Evolutionary conservation across 306 rosid genomes (phyloP).

Genomic region (Phaseolus lunatus): DNA sequence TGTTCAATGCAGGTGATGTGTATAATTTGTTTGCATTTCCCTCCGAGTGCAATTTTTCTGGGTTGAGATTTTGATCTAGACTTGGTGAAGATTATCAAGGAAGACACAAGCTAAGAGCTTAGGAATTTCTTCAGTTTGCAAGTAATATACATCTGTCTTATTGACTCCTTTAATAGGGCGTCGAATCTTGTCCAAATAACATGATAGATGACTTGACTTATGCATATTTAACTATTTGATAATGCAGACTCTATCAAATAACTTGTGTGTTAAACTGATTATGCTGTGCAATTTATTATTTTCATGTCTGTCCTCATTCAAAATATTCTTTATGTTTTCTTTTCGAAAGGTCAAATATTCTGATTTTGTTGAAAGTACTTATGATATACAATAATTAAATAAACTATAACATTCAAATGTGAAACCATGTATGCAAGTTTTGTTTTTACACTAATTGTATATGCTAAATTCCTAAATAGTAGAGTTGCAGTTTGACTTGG

Average conservation of each 20-base stretch:
- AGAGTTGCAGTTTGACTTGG: not conserved
- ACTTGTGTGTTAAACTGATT: slow-evolving; percentile 29
- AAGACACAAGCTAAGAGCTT: no score
- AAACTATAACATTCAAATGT: not conserved
- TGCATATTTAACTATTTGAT: slow-evolving; percentile 37
- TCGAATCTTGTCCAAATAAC: slow-evolving; percentile 28
- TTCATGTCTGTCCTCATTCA: slow-evolving; percentile 20
- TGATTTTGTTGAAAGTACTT: slow-evolving; percentile 19
- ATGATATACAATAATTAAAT: slow-evolving; percentile 33
- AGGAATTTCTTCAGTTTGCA: no score
- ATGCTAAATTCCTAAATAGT: slow-evolving; percentile 16
- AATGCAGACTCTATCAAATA: not conserved
- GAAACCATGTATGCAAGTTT: not conserved
- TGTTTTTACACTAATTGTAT: not conserved
- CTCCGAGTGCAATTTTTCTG: no score
- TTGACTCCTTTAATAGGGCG: not conserved
- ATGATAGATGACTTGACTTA: slow-evolving; percentile 18
- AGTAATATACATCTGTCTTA: slow-evolving; percentile 55
- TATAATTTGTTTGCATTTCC: no score
- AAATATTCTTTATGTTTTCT: not conserved
- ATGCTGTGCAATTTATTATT: slow-evolving; percentile 12
- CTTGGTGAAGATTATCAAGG: no score
- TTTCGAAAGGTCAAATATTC: not conserved
- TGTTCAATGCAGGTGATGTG: no score
- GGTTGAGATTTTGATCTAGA: no score